These are phyloP conservation scores for Agrocybe chaxingu DNA, from an alignment of 768 basidiomycete species.

Conservation along the genomic window DNA sequence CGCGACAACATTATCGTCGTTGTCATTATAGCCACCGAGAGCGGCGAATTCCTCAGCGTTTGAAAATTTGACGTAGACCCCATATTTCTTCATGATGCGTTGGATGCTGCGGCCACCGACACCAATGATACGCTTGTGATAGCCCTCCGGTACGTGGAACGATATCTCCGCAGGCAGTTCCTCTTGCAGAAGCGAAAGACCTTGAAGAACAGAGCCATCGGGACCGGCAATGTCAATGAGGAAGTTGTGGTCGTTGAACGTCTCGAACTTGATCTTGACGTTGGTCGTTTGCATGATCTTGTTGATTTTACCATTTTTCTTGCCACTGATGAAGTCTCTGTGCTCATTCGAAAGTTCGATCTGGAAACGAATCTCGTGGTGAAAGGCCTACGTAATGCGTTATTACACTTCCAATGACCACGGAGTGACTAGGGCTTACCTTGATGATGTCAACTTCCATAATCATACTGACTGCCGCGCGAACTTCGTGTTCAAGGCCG, in stretches of 20 bases:
- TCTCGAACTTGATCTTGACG: constrained; percentile 99
- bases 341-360: constrained; percentile 98
- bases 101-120: constrained; percentile 98
- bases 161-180: constrained; percentile 98
- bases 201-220: constrained; percentile 82
- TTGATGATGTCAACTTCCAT: constrained; percentile 91
- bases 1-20: constrained; percentile 98
- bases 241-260: constrained; percentile 95
- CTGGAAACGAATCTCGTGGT: constrained; percentile 97
- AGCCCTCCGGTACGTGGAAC: constrained; percentile 97
- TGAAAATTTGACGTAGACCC: constrained; percentile 99
- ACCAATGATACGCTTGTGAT: constrained; percentile 98
- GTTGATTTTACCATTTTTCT: constrained; percentile 99
- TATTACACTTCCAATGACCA: constrained; percentile 4
- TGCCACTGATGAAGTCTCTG: constrained; percentile 96
- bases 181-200: constrained; percentile 87
- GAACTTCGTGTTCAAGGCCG: constrained; percentile 88
- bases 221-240: constrained; percentile 88
- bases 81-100: constrained; percentile 99
- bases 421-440: constrained; percentile 37
- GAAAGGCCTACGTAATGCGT: constrained; percentile 61
- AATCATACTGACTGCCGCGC: constrained; percentile 79
- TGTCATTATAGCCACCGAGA: constrained; percentile 92
- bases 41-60: constrained; percentile 97
- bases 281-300: constrained; percentile 98